Evolutionary conservation across 2,329 filamentous ascomycete species (phyloP).

Genomic region (Paecilomyces niveus): DNA sequence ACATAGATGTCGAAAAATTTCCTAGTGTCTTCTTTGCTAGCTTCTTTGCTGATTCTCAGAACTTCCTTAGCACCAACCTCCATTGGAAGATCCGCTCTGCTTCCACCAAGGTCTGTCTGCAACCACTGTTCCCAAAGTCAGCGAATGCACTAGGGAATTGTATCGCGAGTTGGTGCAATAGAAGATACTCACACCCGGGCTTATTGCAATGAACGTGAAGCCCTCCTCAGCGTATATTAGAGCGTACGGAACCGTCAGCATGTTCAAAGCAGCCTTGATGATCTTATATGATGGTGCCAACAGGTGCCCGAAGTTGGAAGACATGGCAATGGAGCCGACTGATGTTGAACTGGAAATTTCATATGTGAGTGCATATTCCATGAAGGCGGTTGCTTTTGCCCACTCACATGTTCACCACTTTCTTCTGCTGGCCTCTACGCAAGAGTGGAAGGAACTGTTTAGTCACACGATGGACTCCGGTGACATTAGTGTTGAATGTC

Average conservation of each 20-base stretch:
- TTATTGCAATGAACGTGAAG: not conserved
- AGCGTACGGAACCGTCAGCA: constrained; percentile 30
- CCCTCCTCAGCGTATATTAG: not conserved
- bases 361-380: constrained; percentile 1
- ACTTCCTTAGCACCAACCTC: not conserved
- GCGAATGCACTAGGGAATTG: too few relatives aligned
- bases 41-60: not conserved
- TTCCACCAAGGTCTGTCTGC: not conserved
- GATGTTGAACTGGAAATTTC: constrained; percentile 28
- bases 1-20: not conserved
- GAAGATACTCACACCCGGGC: not conserved
- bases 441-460: constrained; percentile 33
- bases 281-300: constrained; percentile 36
- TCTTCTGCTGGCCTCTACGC: constrained; percentile 33
- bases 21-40: not conserved
- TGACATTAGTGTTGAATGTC: constrained; percentile 37
- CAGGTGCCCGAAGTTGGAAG: constrained; percentile 10
- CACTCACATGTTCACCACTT: constrained; percentile 39
- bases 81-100: not conserved
- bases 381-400: not conserved
- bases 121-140: not conserved
- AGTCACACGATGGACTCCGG: constrained; percentile 33
- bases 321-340: constrained; percentile 34
- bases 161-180: not conserved
- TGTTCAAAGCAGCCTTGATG: constrained; percentile 43